Base-by-base conservation (phyloP, 2,329 filamentous ascomycete species). In the Lachnum nothofagi region DNA sequence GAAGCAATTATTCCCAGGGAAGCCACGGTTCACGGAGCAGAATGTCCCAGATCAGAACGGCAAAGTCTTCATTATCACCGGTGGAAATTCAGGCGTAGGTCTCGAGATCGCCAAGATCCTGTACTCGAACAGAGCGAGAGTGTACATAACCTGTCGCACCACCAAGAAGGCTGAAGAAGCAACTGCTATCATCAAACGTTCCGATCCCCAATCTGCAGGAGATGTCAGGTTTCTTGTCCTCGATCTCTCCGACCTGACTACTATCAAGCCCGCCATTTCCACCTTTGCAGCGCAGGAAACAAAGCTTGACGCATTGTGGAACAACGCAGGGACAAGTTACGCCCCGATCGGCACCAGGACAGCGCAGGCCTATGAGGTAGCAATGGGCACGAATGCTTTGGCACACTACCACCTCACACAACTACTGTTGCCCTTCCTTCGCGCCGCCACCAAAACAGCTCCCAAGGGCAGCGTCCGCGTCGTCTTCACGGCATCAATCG, bases 51-150 rank as follows among this genome's bases (percentile, higher is more conserved):
- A 68, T 23, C 68, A 69, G 49, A 55, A 54, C 10, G 71, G 69
- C 54, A 71, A 65, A 58, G 61, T 65, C 40, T 63, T 48, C 49
- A 58, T 58, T 68, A 69, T 79, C 9, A 79, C 75, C 2, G 56
- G 57, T 23, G 52, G 54, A n/a, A 54, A 54, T 25, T 23, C 48
- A 23, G 60, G 60, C 5, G 49, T 72, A 2, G 70, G 70, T 20
- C 62, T 66, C 29, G 65, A 70, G 22, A 49, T 70, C 1, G 60
- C 62, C 24, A 60, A 59, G 14, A 66, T 70, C 17, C 66, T 73
- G 24, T 72, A 70, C 55, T 48, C 53, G 16, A 65, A 67, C 38
- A 65, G 67, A 44, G 72, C 65, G 35, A 71, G 60, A 25, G 68
- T 75, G 27, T 75, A 72, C 53, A 60, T 74, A 12, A 64, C 67